Conservation (phyloP, 768 basidiomycete species). For the Psilocybe cyanescens region DNA sequence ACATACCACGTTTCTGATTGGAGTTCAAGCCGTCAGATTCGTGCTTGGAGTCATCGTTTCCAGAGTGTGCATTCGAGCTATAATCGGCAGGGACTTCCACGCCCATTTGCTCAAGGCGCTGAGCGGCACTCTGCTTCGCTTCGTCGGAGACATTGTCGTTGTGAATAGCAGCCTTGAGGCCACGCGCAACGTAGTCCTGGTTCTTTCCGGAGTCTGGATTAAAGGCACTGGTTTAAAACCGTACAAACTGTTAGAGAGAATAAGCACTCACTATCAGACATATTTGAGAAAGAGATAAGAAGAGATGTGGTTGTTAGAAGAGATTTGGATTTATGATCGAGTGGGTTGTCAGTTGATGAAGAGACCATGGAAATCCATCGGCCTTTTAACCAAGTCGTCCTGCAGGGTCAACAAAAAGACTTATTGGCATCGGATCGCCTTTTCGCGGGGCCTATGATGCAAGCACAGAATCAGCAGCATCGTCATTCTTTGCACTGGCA, state of each 20-base stretch:
- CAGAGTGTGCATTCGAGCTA: neutral
- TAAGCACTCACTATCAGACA: neutral
- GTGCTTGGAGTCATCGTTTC: neutral
- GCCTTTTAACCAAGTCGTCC: neutral
- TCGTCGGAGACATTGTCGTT: constrained; percentile 62
- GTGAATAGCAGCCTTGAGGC: constrained; percentile 59
- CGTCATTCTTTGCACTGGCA: neutral
- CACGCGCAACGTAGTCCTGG: constrained; percentile 37
- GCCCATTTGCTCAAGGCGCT: constrained; percentile 44
- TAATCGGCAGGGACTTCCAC: constrained; percentile 10
- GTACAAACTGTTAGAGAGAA: neutral
- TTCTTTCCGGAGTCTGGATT: constrained; percentile 14
- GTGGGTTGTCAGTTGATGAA: too few relatives aligned
- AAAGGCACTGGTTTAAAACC: neutral
- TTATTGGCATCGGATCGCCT: neutral
- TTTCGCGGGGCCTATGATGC: neutral
- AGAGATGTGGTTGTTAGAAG: neutral
- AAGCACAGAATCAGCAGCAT: neutral
- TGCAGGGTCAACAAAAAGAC: neutral
- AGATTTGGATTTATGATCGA: too few relatives aligned
- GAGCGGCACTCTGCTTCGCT: constrained; percentile 52
- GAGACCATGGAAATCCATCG: too few relatives aligned
- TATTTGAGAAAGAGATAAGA: neutral
- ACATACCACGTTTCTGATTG: neutral
- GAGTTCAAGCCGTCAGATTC: neutral